Evolutionary conservation across 352 stramenopile species (phyloP), one percentile per base, ranked within the genome.

Genomic region (Phytopythium sindhum): DNA sequence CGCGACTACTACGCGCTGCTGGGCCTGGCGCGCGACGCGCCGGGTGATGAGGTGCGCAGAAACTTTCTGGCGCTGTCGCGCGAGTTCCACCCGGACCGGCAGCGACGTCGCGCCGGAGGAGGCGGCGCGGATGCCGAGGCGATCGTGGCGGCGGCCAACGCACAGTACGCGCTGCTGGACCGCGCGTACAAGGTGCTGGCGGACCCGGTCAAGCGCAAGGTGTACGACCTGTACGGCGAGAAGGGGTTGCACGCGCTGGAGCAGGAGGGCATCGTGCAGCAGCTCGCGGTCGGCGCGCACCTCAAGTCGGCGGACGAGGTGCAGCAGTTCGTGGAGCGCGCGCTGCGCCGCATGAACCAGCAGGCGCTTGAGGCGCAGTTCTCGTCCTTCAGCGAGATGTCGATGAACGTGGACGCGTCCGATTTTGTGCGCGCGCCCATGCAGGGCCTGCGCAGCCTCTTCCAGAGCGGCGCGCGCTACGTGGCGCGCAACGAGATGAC

Each of bases 1-100:
- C 78, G 78, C 67, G 86, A 95, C 70, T 95, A 95, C 68, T 96
- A 95, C 72, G 82, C 81, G 57, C 72, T 95, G 19, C 72, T 97
- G 44, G 78, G 86, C 14, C 80, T 96, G 31, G 14, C 70, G 7
- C 80, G 84, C 31, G 68, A 80, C 55, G 88, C 86, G 11, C 70
- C 68, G 0, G 61, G 65, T n/a, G 78, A 87, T 39, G 81, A 90
- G 59, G 86, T 97, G 51, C 82, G 87, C 61, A 69, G 65, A 26
- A 72, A 73, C 12, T 97, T 91, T 72, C 61, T 90, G 54, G 67
- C 71, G 45, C 72, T 95, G 4, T 94, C 87, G 48, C 82, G 85
- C 56, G 85, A 92, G 72, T 92, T 95, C 67, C 89, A 97, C 60
- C 89, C 89, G 23, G 89, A 97, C 61, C 79, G 83, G 12, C 79